phyloP scores from a whole-genome alignment of 2,329 filamentous ascomycete species.

The Rugonectria rugulosa region DNA sequence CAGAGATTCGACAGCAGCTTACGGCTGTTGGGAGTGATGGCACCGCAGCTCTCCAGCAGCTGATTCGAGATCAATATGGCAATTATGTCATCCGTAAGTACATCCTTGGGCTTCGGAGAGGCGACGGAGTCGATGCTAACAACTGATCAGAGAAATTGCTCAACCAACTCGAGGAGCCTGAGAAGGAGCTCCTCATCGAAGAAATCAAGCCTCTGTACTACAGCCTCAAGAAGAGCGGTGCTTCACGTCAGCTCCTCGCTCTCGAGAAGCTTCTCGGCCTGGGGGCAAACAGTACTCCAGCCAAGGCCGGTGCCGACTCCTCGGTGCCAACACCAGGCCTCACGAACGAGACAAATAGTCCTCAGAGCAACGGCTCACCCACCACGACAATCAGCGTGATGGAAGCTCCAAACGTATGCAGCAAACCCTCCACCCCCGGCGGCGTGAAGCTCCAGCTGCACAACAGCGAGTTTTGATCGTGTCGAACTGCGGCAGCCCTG shows the following conservation, averaged over 20 bases:
- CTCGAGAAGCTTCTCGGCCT: conserved; percentile 45
- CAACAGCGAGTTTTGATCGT: conserved; percentile 42
- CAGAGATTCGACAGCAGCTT: conserved; percentile 71
- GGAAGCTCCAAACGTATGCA: conserved; percentile 46
- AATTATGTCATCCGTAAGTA: conserved; percentile 97
- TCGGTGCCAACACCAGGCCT: conserved; percentile 70
- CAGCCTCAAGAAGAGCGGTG: conserved; percentile 68
- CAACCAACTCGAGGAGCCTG: conserved; percentile 64
- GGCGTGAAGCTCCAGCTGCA: conserved; percentile 36
- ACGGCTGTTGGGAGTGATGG: conserved; percentile 68
- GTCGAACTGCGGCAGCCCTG: background rate
- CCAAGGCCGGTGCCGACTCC: conserved; percentile 50
- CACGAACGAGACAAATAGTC: conserved; percentile 74
- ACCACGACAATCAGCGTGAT: conserved; percentile 68
- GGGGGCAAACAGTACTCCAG: conserved; percentile 30
- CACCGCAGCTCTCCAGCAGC: conserved; percentile 71
- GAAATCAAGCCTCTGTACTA: conserved; percentile 70
- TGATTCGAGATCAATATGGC: conserved; percentile 91
- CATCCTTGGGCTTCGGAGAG: background rate
- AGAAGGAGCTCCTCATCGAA: conserved; percentile 66
- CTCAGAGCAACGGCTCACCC: conserved; percentile 70
- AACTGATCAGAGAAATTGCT: conserved; percentile 78
- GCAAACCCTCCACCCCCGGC: conserved; percentile 29
- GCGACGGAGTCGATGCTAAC: conserved; percentile 23
- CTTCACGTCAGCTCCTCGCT: conserved; percentile 65